phyloP scores from a whole-genome alignment of 2,329 filamentous ascomycete species.

The Epichloe gansuensis region DNA sequence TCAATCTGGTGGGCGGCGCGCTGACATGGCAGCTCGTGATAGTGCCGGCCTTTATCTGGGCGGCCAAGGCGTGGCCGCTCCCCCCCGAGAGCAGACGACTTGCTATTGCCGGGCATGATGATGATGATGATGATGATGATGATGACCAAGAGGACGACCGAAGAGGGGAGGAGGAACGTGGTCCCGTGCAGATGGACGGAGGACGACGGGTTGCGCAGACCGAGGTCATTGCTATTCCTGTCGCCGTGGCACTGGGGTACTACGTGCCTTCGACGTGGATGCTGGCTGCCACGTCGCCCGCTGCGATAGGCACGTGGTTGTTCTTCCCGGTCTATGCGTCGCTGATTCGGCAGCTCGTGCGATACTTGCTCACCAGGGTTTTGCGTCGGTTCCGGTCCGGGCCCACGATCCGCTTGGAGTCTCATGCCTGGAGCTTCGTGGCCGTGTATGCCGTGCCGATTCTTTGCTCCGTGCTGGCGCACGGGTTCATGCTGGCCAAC shows the following conservation, averaged over 20 bases:
- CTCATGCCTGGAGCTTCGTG: conserved; percentile 22
- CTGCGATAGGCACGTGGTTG: conserved; percentile 32
- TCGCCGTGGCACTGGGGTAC: conserved; percentile 34
- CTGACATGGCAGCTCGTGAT: conserved; percentile 40
- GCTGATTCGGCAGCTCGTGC: conserved; percentile 26
- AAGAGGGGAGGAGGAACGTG: conserved; percentile 10
- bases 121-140: neutral
- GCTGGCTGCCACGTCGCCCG: conserved; percentile 23
- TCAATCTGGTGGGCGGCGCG: conserved; percentile 35
- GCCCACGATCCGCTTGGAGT: conserved; percentile 29
- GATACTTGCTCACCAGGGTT: conserved; percentile 12
- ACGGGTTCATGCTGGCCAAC: conserved; percentile 29
- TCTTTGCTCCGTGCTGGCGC: conserved; percentile 28
- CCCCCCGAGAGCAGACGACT: neutral
- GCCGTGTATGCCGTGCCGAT: conserved; percentile 34
- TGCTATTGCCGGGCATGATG: neutral
- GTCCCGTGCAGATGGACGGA: neutral
- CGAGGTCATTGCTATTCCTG: conserved; percentile 45
- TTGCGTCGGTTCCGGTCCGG: conserved; percentile 15
- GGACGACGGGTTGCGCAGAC: conserved; percentile 22
- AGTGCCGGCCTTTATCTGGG: conserved; percentile 34
- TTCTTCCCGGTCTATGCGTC: conserved; percentile 39
- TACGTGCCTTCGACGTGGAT: conserved; percentile 33
- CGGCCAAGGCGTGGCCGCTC: conserved; percentile 22
- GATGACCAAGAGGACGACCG: conserved; percentile 6